Evolutionary conservation across 805 yeast genomes (phyloP), one percentile per base, ranked within the genome.

Genomic region (Starmerella bombi): DNA sequence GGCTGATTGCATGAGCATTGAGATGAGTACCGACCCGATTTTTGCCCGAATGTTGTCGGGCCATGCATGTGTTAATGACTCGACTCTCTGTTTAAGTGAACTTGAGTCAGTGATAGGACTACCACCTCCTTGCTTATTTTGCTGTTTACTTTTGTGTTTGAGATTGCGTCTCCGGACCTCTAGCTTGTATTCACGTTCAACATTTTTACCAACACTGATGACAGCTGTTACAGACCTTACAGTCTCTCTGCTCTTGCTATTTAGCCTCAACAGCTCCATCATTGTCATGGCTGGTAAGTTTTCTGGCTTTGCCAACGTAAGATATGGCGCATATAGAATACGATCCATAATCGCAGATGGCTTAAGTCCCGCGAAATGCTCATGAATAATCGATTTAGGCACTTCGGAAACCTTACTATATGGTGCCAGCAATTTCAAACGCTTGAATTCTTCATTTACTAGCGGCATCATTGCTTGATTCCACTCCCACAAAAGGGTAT

Each of bases 401-500:
- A 58, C 50, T 14, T 43, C 52, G 2, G 35, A 8, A 3, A 43
- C 38, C 10, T 43, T 36, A 17, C 25, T 35, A 37, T 56, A 59
- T 17, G 57, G 45, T 15, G 57, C 44, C 2, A 76, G 60, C 25
- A 66, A 61, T 41, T 69, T 58, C 53, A 86, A 74, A 16, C 69
- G 64, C 30, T 63, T 63, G 9, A 75, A 69, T 57, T 84, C 96
- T 46, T 73, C 72, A 46, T 73, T 63, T 12, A 91, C 70, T 38
- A 75, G 62, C 0, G 93, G 91, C 23, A 75, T 59, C 71, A 86
- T 67, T 35, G 73, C 75, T 39, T 69, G 68, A 49, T 79, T 78
- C 98, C 98, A 91, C 44, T 73, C 72, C 73, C 84, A 91, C 30
- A 91, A 62, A 49, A 76, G 75, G 1, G 75, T 77, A 43, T 84